Evolutionary conservation across 495 filamentous ascomycete species (phyloP), one percentile per base, ranked within the genome.

Genomic region (Umbilicaria muhlenbergii): DNA sequence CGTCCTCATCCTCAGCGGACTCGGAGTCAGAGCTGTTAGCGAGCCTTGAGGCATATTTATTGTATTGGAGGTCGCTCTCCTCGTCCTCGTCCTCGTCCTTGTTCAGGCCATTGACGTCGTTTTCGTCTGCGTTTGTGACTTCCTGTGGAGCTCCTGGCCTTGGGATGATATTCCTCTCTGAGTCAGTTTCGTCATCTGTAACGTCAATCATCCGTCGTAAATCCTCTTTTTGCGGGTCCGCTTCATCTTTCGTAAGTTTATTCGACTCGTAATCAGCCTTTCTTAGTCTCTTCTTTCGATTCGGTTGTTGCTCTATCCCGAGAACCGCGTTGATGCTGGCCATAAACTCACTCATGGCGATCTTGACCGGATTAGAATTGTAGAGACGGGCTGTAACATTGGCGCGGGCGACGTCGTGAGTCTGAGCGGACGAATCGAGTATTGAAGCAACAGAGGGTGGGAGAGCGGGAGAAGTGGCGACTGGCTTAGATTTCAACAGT

Each of bases 331-430:
- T 74, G 34, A 94, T 69, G 31, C 66, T 75, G 24, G 62, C 66
- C 48, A 94, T 58, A 0, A 78, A 68, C 43, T 70, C 67, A 21
- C 67, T 67, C 43, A 88, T 63, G 8, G 73, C 75, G 47, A 78
- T 74, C 63, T 80, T 80, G 12, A 91, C 83, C 2, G 77, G 72
- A 18, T 71, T 78, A 17, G 78, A 78, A 50, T 85, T 89, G 57
- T 72, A 93, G 40, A 98, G 60, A 47, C 82, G 72, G 46, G 83
- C 87, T 33, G 72, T 74, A 11, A 96, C 86, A 66, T 94, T 94
- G 28, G 70, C 64, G 37, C 64, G 66, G 5, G 66, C 71, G 1
- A 75, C 59, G 40, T 73, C 71, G 41, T 65, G 57, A 3, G 66
- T 60, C 32, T 66, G 56, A 11, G 50, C 49, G 0, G 42, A 35